A percentile compares a stretch with the other conserved stretches of the same genome.
Evolutionary conservation across 2,329 filamentous ascomycete genomes (phyloP).

Genomic region (Seiridium unicorne): DNA sequence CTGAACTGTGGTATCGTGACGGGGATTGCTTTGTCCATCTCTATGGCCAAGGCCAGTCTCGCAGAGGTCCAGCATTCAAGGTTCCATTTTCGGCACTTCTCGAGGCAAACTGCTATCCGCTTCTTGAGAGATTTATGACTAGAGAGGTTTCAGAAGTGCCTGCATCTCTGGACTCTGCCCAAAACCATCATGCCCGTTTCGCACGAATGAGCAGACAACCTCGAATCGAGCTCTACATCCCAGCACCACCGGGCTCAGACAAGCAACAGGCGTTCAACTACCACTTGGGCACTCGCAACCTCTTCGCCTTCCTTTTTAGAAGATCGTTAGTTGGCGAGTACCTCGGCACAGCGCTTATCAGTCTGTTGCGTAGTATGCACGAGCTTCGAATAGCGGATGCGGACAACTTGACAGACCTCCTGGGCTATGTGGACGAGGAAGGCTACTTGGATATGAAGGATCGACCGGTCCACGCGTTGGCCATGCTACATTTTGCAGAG

Average conservation of each 20-base stretch:
- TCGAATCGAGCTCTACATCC: constrained; percentile 70
- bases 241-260: constrained; percentile 54
- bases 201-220: constrained; percentile 6
- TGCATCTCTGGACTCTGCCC: constrained; percentile 28
- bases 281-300: constrained; percentile 70
- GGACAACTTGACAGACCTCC: constrained; percentile 60
- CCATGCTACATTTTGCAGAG: constrained; percentile 67
- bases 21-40: constrained; percentile 72
- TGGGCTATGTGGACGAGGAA: constrained; percentile 65
- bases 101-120: constrained; percentile 54
- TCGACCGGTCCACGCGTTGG: constrained; percentile 67
- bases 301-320: constrained; percentile 69
- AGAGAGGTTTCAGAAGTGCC: constrained; percentile 23
- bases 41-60: constrained; percentile 63
- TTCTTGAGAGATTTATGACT: constrained; percentile 54
- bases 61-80: constrained; percentile 65
- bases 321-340: constrained; percentile 66
- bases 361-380: constrained; percentile 63
- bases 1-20: constrained; percentile 66
- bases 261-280: constrained; percentile 57
- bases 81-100: constrained; percentile 60
- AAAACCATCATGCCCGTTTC: not conserved
- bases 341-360: constrained; percentile 62
- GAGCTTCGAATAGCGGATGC: constrained; percentile 54
- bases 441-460: constrained; percentile 68